Percentiles rank a stretch among this genome's conserved stretches.
These are phyloP conservation scores for Fusarium nygamai DNA, from an alignment of 2,329 filamentous ascomycete genomes.

Conservation along the genomic window DNA sequence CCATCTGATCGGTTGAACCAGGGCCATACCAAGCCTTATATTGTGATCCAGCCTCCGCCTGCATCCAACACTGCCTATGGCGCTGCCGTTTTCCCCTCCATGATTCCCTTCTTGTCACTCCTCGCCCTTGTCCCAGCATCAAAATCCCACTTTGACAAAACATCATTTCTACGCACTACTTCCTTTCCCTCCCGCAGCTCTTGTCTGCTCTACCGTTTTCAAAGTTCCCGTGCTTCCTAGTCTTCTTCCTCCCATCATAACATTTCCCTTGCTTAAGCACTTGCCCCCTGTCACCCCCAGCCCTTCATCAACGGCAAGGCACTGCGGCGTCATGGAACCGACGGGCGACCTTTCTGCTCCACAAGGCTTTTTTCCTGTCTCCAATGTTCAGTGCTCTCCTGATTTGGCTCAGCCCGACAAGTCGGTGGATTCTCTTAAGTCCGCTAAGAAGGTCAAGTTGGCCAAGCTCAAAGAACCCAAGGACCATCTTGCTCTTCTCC, in stretches of 20 bases:
- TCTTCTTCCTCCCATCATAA: not conserved
- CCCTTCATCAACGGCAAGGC: not conserved
- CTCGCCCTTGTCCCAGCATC: not conserved
- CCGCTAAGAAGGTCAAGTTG: slow-evolving; percentile 15
- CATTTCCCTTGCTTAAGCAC: not conserved
- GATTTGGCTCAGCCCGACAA: not conserved
- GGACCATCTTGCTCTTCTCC: slow-evolving; percentile 21
- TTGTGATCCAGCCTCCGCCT: slow-evolving; percentile 1
- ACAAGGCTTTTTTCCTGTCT: slow-evolving; percentile 12
- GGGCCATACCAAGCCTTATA: not conserved
- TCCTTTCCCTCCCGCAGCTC: slow-evolving; percentile 3
- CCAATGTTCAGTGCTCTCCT: slow-evolving; percentile 11
- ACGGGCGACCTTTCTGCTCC: not conserved
- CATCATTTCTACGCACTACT: slow-evolving; percentile 8
- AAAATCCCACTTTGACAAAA: slow-evolving; percentile 4
- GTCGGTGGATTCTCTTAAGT: not conserved
- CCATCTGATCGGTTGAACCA: not conserved
- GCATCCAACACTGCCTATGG: not conserved
- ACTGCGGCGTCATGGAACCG: slow-evolving; percentile 8
- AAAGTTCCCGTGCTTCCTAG: not conserved
- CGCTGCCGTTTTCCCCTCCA: slow-evolving; percentile 3
- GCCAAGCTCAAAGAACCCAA: slow-evolving; percentile 7
- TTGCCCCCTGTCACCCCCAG: not conserved
- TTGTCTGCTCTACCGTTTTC: slow-evolving; percentile 6
- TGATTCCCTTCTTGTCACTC: slow-evolving; percentile 17